Percentiles rank a stretch among this genome's conserved stretches.
These are phyloP conservation scores for Hyaloperonospora brassicae DNA, from an alignment of 352 stramenopile genomes.

Conservation along the genomic window DNA sequence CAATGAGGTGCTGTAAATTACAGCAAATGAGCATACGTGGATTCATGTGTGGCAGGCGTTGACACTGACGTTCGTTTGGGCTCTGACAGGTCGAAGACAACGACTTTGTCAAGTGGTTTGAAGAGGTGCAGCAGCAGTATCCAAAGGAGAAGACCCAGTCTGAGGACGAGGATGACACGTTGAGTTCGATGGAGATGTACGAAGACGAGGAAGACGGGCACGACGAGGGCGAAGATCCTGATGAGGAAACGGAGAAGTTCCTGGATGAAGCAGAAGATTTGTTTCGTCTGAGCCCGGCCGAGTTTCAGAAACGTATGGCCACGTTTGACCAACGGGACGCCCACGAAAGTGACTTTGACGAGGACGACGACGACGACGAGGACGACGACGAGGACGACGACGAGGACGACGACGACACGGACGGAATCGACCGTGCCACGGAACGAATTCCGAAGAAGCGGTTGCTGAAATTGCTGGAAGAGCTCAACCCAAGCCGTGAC, in stretches of 20 bases:
- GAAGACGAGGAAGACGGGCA: conserved; percentile 30
- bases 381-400: conserved; percentile 28
- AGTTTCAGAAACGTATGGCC: conserved; percentile 60
- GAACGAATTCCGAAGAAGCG: conserved; percentile 68
- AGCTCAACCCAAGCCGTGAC: conserved; percentile 38
- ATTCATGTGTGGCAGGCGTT: neutral
- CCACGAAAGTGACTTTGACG: conserved; percentile 22
- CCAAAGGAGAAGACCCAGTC: conserved; percentile 12
- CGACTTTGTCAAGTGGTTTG: conserved; percentile 40
- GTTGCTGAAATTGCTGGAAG: conserved; percentile 58
- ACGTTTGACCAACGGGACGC: conserved; percentile 37
- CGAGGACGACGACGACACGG: conserved; percentile 28
- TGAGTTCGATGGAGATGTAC: conserved; percentile 24
- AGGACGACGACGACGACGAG: conserved; percentile 24
- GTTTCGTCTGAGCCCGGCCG: conserved; percentile 43
- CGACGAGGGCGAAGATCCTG: conserved; percentile 31
- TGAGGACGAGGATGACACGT: conserved; percentile 20
- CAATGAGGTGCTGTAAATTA: conserved; percentile 23
- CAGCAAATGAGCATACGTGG: neutral
- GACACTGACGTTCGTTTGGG: neutral
- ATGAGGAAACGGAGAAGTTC: conserved; percentile 60
- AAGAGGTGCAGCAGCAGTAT: conserved; percentile 38
- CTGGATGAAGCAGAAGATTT: conserved; percentile 65
- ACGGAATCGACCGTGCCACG: conserved; percentile 52
- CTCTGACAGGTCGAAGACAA: conserved; percentile 27